phyloP scores from a whole-genome alignment of 345 rosid species.

The Linum trigynum region DNA sequence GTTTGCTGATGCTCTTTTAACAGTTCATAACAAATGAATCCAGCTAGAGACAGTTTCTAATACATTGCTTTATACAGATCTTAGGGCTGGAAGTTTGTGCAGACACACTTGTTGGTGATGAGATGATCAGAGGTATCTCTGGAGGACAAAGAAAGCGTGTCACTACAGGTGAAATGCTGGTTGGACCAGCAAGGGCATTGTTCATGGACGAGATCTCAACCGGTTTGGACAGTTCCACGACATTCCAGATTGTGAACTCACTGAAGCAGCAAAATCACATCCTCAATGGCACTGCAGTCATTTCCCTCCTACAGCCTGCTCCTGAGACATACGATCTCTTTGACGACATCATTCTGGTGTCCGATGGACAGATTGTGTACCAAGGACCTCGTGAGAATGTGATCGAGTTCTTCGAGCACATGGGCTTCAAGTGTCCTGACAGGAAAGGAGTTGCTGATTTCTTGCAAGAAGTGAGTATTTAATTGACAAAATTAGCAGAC shows the following conservation, averaged over 20 bases:
- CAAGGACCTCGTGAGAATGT: background rate
- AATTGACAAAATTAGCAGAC: too few relatives aligned
- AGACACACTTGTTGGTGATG: background rate
- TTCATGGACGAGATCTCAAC: background rate
- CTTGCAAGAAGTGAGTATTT: background rate
- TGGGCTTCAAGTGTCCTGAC: background rate
- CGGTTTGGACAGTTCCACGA: background rate
- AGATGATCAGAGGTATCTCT: constrained; percentile 3
- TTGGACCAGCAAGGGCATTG: background rate
- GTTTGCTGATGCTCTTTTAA: background rate
- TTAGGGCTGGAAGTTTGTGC: constrained; percentile 4
- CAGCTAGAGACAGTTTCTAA: background rate
- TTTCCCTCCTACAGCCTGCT: background rate
- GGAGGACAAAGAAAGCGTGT: constrained; percentile 4
- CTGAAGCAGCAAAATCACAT: background rate
- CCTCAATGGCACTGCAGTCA: background rate
- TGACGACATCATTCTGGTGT: background rate
- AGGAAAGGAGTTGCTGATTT: constrained; percentile 1
- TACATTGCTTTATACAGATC: background rate
- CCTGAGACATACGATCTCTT: background rate
- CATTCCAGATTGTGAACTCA: background rate
- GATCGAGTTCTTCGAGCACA: background rate
- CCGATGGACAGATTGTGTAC: background rate
- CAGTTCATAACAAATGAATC: background rate
- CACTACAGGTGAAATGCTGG: constrained; percentile 2